Base-by-base conservation (phyloP, 129 eudicot species). In the Flaveria trinervia region DNA sequence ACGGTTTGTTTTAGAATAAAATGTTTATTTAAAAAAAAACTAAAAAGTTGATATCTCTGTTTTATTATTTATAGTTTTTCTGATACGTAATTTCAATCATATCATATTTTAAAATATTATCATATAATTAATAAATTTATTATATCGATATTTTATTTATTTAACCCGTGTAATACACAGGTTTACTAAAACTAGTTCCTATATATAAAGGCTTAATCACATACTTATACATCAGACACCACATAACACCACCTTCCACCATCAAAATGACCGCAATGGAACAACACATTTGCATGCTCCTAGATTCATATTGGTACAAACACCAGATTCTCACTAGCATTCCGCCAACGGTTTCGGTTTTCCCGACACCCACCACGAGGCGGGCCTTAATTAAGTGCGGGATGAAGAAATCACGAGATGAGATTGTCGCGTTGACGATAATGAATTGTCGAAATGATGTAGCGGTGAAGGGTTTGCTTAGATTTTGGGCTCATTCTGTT, bases 271-370 rank as follows among this genome's bases (percentile, higher is more conserved):
- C 28, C n/a, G 1, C 1, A n/a, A 66, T 10, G 50, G 77, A 72
- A 72, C 65, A 72, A 55, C 26, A 72, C 77, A 33, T 72, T 5
- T 72, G 49, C 52, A 20, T 54, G 36, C 77, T 72, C 54, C 26
- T 72, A 13, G 77, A 72, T 25, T 72, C 77, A 72, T 72, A 72
- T 41, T 72, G 77, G 77, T 72, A 72, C 54, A 72, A 72, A 54
- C 67, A 72, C 67, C 67, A 72, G 52, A 72, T 72, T 39, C 77
- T 72, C 18, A 18, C 65, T 33, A 55, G 7, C 49, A 72, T 36
- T 18, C 66, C 66, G 7, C 66, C 74, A 46, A 48, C 18, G 14
- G 25, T 16, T 9, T 36, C 62, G 54, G 10, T n/a, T n/a, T 26
- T 12, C 13, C 67, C 66, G 16, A 60, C 41, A 60, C 36, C 7